phyloP scores from a whole-genome alignment of 108 stramenopile species.

The Discostella stelligeroides region DNA sequence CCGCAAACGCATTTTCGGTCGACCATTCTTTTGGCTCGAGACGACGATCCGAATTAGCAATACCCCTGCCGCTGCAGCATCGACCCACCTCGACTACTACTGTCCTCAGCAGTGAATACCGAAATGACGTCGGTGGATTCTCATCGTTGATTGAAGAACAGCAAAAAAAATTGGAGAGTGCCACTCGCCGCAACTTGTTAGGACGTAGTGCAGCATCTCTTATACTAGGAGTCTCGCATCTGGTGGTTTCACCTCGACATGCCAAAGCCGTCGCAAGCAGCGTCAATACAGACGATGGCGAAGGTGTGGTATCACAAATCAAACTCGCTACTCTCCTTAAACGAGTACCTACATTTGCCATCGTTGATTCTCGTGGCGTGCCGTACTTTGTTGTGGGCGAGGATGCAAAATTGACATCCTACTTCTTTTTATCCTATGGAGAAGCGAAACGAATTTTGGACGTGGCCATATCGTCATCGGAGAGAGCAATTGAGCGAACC shows the following conservation, averaged over 20 bases:
- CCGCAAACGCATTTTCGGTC: no score
- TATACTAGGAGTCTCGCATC: not conserved
- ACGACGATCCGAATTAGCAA: no score
- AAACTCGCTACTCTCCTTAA: constrained; percentile 42
- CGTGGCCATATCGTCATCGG: constrained; percentile 57
- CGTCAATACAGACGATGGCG: not conserved
- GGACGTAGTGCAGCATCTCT: constrained; percentile 1
- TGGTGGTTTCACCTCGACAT: not conserved
- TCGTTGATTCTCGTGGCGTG: constrained; percentile 74
- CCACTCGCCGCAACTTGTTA: constrained; percentile 5
- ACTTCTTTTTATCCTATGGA: constrained; percentile 73
- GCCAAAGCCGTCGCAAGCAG: not conserved
- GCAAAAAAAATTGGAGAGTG: not conserved
- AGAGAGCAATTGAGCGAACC: constrained; percentile 61
- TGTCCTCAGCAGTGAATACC: no score
- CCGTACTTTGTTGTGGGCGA: constrained; percentile 86
- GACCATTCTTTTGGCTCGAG: no score
- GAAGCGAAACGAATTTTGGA: constrained; percentile 75
- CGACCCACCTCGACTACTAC: no score
- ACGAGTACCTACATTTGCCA: constrained; percentile 70
- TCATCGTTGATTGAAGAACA: no score
- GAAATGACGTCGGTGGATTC: no score
- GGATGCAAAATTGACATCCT: constrained; percentile 84
- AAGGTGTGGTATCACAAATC: constrained; percentile 34
- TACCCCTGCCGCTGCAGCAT: no score